Evolutionary conservation across 768 basidiomycete genomes (phyloP).

Genomic region (Boletales sp.): DNA sequence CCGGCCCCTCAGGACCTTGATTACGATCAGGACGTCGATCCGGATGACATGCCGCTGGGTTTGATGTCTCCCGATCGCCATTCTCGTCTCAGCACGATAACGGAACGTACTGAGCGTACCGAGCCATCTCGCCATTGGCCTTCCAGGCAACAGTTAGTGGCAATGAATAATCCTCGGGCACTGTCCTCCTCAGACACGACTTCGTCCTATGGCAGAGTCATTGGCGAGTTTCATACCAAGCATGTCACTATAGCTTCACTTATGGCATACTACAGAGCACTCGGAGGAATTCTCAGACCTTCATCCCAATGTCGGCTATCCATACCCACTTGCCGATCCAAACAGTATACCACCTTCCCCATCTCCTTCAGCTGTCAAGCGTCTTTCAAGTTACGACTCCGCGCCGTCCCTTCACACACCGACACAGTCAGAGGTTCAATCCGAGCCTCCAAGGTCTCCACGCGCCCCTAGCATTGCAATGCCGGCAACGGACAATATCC

Average conservation of each 20-base stretch:
- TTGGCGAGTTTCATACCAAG: conserved; percentile 42
- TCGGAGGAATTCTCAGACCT: conserved; percentile 13
- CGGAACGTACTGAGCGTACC: conserved; percentile 64
- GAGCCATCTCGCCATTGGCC: conserved; percentile 52
- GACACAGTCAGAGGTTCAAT: conserved; percentile 32
- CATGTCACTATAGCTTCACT: background rate
- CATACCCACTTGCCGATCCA: conserved; percentile 39
- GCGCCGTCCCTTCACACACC: conserved; percentile 52
- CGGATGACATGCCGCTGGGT: conserved; percentile 31
- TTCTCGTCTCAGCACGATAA: conserved; percentile 58
- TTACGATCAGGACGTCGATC: conserved; percentile 23
- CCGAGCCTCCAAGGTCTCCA: conserved; percentile 33
- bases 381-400: conserved; percentile 55
- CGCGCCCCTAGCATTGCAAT: conserved; percentile 41
- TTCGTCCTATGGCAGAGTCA: conserved; percentile 61
- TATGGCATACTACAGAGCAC: conserved; percentile 17
- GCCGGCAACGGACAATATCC: conserved; percentile 46
- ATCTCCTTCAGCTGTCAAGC: conserved; percentile 60
- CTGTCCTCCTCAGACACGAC: conserved; percentile 33
- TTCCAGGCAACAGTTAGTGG: conserved; percentile 37
- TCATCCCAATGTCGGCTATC: conserved; percentile 5
- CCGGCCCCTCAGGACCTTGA: conserved; percentile 20
- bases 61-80: conserved; percentile 28
- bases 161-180: conserved; percentile 40
- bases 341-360: conserved; percentile 64